Evolutionary conservation across 2,329 filamentous ascomycete genomes (phyloP).

Genomic region (Xylariaceae sp.): DNA sequence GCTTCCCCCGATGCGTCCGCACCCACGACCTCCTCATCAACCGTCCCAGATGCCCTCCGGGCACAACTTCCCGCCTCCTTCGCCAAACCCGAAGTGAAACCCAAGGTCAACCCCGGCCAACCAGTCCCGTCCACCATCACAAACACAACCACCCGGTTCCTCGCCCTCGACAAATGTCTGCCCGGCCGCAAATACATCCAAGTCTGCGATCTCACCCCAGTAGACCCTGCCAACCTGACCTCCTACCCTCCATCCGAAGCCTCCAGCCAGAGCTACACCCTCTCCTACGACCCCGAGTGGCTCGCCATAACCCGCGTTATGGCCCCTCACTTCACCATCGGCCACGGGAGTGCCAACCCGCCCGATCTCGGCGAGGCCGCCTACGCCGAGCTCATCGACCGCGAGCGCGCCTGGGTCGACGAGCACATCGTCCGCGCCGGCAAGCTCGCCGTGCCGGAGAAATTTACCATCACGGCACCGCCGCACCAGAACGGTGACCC

Average conservation of each 20-base stretch:
- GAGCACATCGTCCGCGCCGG: slow-evolving; percentile 62
- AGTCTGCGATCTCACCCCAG: slow-evolving; percentile 58
- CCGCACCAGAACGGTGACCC: slow-evolving; percentile 57
- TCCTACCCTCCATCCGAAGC: slow-evolving; percentile 12
- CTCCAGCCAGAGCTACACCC: slow-evolving; percentile 44
- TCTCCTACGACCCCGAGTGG: slow-evolving; percentile 92
- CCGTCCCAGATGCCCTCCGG: slow-evolving; percentile 61
- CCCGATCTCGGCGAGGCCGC: slow-evolving; percentile 62
- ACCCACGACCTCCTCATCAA: slow-evolving; percentile 12
- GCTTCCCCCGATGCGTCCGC: background rate
- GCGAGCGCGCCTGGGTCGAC: slow-evolving; percentile 75
- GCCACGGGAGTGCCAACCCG: slow-evolving; percentile 51
- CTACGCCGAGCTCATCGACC: slow-evolving; percentile 65
- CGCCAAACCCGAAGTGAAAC: slow-evolving; percentile 35
- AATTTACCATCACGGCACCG: slow-evolving; percentile 75
- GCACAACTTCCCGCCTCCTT: slow-evolving; percentile 76
- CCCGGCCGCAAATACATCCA: slow-evolving; percentile 79
- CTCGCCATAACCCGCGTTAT: slow-evolving; percentile 88
- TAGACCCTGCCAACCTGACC: slow-evolving; percentile 29
- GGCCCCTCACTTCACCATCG: slow-evolving; percentile 59
- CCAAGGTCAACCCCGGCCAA: slow-evolving; percentile 46
- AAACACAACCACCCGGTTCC: slow-evolving; percentile 77
- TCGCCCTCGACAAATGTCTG: slow-evolving; percentile 89
- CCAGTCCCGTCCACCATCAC: slow-evolving; percentile 67
- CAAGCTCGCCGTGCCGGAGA: slow-evolving; percentile 66